A percentile compares a stretch with the other conserved stretches of the same genome.
Conservation (phyloP, 352 stramenopile species). For the Phytophthora rubi region DNA sequence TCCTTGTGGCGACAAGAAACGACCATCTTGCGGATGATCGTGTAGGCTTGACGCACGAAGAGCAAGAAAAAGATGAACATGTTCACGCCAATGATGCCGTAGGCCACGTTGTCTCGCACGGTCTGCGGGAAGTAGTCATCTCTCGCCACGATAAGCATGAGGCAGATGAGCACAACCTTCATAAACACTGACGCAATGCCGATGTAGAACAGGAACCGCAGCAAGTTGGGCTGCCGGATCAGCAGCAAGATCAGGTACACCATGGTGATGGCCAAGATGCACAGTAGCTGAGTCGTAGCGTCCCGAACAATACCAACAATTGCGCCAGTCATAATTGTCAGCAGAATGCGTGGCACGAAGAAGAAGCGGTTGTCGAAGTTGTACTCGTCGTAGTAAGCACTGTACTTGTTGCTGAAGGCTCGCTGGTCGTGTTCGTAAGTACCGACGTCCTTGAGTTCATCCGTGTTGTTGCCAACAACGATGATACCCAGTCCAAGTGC, state of each 20-base stretch:
- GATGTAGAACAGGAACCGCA: slow-evolving; percentile 88
- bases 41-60: slow-evolving; percentile 80
- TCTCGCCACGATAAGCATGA: slow-evolving; percentile 83
- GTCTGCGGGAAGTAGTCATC: slow-evolving; percentile 83
- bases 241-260: slow-evolving; percentile 78
- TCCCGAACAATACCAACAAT: slow-evolving; percentile 77
- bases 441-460: slow-evolving; percentile 79
- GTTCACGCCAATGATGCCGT: slow-evolving; percentile 87
- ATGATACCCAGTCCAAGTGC: slow-evolving; percentile 74
- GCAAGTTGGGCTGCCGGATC: slow-evolving; percentile 72
- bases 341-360: slow-evolving; percentile 80
- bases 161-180: slow-evolving; percentile 81
- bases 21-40: slow-evolving; percentile 78
- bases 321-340: slow-evolving; percentile 72
- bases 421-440: slow-evolving; percentile 81
- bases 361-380: slow-evolving; percentile 92
- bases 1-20: slow-evolving; percentile 54
- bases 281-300: slow-evolving; percentile 75
- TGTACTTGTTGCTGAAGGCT: slow-evolving; percentile 83
- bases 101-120: slow-evolving; percentile 84
- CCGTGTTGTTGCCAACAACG: slow-evolving; percentile 65
- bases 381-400: slow-evolving; percentile 90
- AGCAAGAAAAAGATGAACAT: slow-evolving; percentile 86
- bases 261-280: slow-evolving; percentile 72
- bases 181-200: slow-evolving; percentile 78